Base-by-base conservation (phyloP, 73 alveolate species). In the Durusdinium trenchii region DNA sequence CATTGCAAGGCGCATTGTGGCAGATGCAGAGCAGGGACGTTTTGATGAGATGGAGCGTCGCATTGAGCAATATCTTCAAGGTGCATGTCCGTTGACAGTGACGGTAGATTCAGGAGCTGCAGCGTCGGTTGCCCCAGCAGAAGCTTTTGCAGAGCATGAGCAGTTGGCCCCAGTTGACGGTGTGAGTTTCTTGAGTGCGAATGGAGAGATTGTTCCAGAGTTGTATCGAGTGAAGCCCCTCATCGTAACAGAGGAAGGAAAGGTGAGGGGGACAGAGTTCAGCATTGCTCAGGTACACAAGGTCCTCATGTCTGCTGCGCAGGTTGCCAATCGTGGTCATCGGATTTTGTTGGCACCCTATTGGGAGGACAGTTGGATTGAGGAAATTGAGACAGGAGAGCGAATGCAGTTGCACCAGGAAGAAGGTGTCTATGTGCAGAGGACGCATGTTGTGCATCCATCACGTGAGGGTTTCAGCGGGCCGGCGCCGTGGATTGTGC, bases 401-500 rank as follows among this genome's bases (percentile, higher is more conserved):
- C 14, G 28, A 42, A 84, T 84, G 78, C 35, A 4, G 79, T 36
- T 84, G 79, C 3, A 38, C 54, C 79, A 84, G 57, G 45, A 38
- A 57, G 94, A 84, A 3, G 94, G 94, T 2, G 94, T 84, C 42
- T 84, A n/a, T 42, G 60, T 52, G 6, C 73, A 84, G 54, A 35
- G 46, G 54, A 28, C 54, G 43, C 30, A 12, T 14, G 78, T 82
- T 71, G 35, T 82, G 20, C 52, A 10, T 18, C 54, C 69, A 14
- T 2, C 42, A 38, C 28, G 30, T 20, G 43, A 16, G 94, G 94
- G 54, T 52, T 84, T 84, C 30, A 32, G 9, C n/a, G 69, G 93
- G 93, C 93, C 69, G 69, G 94, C 94, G 57, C 64, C 48, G 12
- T 78, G 42, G 40, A 18, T 78, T 35, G 42, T 5, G 36, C 62